A percentile compares a stretch with the other conserved stretches of the same genome.
These are phyloP conservation scores for Carallia brachiata DNA, from an alignment of 345 rosid genomes.

Conservation along the genomic window DNA sequence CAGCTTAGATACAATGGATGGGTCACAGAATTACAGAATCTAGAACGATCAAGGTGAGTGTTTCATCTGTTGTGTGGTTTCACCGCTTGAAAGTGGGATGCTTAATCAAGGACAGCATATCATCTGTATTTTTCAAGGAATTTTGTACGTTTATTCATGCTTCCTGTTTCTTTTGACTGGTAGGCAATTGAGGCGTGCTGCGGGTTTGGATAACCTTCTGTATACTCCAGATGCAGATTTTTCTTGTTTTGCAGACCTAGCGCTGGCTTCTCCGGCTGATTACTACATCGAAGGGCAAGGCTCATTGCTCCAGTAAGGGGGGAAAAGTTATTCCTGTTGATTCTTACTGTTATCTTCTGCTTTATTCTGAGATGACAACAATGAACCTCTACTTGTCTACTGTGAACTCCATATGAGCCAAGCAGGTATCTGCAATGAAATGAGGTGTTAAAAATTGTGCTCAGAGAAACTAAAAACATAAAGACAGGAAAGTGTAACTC, in stretches of 20 bases:
- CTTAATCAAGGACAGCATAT: not conserved
- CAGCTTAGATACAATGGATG: slow-evolving; percentile 96
- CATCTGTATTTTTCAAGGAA: not conserved
- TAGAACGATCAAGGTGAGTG: slow-evolving; percentile 72
- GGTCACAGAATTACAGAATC: slow-evolving; percentile 89
- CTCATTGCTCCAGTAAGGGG: slow-evolving; percentile 89
- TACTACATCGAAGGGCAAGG: slow-evolving; percentile 96
- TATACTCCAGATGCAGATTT: slow-evolving; percentile 99
- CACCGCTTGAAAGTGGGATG: not conserved
- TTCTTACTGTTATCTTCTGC: not conserved
- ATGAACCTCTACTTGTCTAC: not conserved
- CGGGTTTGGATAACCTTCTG: slow-evolving; percentile 88
- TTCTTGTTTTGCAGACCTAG: slow-evolving; percentile 95
- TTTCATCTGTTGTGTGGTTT: slow-evolving; percentile 1
- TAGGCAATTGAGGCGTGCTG: slow-evolving; percentile 80
- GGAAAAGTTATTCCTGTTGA: not conserved
- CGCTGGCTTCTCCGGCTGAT: slow-evolving; percentile 87
- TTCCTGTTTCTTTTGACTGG: slow-evolving; percentile 13
- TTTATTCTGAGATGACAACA: not conserved
- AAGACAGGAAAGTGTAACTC: no score
- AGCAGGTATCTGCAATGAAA: no score
- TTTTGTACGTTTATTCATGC: not conserved
- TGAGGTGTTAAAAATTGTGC: no score
- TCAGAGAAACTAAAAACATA: no score
- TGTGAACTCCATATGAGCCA: no score